Base-by-base conservation (phyloP, 208 protist species). In the Dictyostelium gargantuum region DNA sequence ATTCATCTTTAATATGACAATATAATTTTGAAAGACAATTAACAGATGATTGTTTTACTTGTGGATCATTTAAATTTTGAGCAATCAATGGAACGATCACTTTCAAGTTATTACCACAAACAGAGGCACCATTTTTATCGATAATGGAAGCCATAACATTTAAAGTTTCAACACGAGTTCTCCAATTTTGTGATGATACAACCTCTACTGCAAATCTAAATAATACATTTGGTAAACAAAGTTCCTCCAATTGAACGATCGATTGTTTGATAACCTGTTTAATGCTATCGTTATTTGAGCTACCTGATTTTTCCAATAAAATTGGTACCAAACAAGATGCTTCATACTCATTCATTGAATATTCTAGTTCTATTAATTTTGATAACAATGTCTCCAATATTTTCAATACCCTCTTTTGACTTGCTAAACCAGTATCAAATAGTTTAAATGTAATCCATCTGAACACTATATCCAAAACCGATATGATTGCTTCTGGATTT, bases 381-480 rank as follows among this genome's bases (percentile, higher is more conserved):
- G 13, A 19, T 2, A 73, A 50, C 17, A 79, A 3, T 9, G 50
- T 42, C 5, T 79, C 68, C 0, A 89, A 23, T 9, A 89, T 40
- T 52, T 61, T 79, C 6, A 76, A 38, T 13, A 58, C 63, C 9
- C 82, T 10, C 38, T 76, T 89, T 52, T 50, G 50, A 35, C 44
- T 63, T 6, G 44, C 15, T 1, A 76, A 42, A 42, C 82, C 50
- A 1, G 56, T 73, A n/a, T 89, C 82, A 63, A 68, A 89, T 0
- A 89, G 26, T 54, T 89, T 89, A 56, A 89, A 89, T 40, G 82
- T 48, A 23, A 74, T 66, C 82, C 82, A 89, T 19, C 40, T 46
- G 15, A 89, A 89, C 17, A 89, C 0, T 23, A 89, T 46, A 54
- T 89, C 82, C 26, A 89, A 23, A 8, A 89, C 82, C 11, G 40